Base-by-base conservation (phyloP, 2,329 filamentous ascomycete species). In the Bretziella fagacearum region DNA sequence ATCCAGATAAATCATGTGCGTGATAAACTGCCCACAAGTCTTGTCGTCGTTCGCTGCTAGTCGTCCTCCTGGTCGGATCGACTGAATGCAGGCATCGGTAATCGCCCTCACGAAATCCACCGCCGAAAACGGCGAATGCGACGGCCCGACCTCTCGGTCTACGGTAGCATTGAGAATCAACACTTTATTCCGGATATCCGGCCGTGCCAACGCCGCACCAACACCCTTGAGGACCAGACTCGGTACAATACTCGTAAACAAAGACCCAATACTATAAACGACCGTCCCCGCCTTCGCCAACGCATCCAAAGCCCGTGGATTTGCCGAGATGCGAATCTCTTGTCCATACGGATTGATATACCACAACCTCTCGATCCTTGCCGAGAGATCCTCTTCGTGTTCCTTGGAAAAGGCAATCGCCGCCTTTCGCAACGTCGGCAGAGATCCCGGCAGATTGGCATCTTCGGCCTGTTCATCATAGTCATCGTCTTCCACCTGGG, bases 291-390 rank as follows among this genome's bases (percentile, higher is more conserved):
- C 72, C 1, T 65, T 63, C 13, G 66, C 64, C 1, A 96, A 60
- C 0, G 84, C 76, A 6, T 76, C 71, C 0, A 93, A 56, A 0
- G 89, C 84, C 44, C 84, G 78, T 0, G 85, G 79, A 56, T 94
- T 96, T 2, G 85, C 82, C 0, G 79, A 73, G 0, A 87, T 83
- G 15, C 79, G 76, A 54, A 96, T 95, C 62, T 95, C 87, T 59
- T 95, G 85, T n/a, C 89, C 89, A 60, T 95, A 96, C 0, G 89
- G 89, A 57, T 95, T 96, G 65, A 96, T 96, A 65, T 96, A 96
- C 85, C 86, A 96, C 26, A 96, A 71, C 2, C 87, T 67, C 47
- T 79, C 69, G 54, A 96, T 93, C 23, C 84, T 72, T 0, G 81
- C 71, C 0, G 84, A 73, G 1, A 96, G 68, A 47, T 89, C 83